Conservation (phyloP, 352 stramenopile genomes). For the Pythium rhizo-oryzae region DNA sequence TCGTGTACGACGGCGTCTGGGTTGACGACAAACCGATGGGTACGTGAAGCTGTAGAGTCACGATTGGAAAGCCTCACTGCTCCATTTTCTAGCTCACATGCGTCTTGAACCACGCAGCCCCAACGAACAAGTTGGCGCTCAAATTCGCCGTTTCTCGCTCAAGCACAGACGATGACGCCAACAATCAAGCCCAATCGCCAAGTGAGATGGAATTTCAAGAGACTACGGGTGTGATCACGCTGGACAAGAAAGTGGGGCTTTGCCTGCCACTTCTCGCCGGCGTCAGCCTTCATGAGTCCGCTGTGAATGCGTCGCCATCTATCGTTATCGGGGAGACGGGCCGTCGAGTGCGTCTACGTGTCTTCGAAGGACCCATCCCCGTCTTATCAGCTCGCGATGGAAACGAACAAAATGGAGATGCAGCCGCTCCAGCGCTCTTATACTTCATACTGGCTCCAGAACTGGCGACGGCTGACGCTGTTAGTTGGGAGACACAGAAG, state of each 20-base stretch:
- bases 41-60: neutral
- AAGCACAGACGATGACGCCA: neutral
- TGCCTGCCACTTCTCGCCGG: constrained; percentile 10
- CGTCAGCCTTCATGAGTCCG: constrained; percentile 8
- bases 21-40: constrained; percentile 15
- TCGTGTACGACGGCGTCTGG: constrained; percentile 28
- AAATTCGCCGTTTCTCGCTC: neutral
- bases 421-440: constrained; percentile 19
- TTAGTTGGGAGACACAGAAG: no score
- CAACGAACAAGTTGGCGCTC: constrained; percentile 14
- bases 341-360: constrained; percentile 36
- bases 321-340: constrained; percentile 40
- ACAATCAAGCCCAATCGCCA: neutral
- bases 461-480: neutral
- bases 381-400: neutral
- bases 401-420: neutral
- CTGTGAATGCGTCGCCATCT: neutral
- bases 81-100: neutral
- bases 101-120: neutral
- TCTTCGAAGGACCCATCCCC: constrained; percentile 40
- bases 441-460: constrained; percentile 25
- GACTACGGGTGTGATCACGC: constrained; percentile 3
- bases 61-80: no score
- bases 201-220: constrained; percentile 13
- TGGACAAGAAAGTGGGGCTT: constrained; percentile 22